Evolutionary conservation across 148 eudicot genomes (phyloP), one percentile per base, ranked within the genome.

Genomic region (Pouteria glomerata): DNA sequence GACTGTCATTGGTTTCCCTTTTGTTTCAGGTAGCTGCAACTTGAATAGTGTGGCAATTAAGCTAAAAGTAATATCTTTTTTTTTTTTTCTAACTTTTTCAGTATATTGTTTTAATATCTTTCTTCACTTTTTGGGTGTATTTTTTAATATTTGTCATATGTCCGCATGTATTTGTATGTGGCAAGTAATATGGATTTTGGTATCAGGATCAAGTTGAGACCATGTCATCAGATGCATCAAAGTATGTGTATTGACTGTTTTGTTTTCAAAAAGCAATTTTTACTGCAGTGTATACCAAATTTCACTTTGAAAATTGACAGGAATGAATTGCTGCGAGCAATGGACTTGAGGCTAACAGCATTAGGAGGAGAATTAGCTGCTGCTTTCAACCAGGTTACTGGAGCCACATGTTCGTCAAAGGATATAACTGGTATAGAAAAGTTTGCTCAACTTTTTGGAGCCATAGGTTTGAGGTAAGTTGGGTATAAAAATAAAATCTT

Each of bases 241-340:
- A 90, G 99, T 96, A 87, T 69, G 80, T 79, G 73, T 63, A 13
- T 11, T 41, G n/a, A n/a, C 39, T 27, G 24, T 72, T 53, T 63
- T n/a, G 45, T 37, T 56, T 75, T 73, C 41, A 21, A 52, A 18
- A 23, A 4, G 35, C 42, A 50, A 12, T 33, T 35, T 71, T 34
- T 23, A 19, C 14, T 37, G 13, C 48, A 30, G n/a, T 69, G 57
- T 72, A 30, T 66, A 68, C 78, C 80, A 56, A 87, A 63, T 52
- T 63, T 59, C 53, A 21, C 51, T 42, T 69, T 79, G 56, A 19
- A 67, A 77, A 31, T 64, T 74, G 26, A 57, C 84, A 96, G 99
- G 89, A 87, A 96, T 82, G 99, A 90, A 81, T 81, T 96, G 74
- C 70, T 96, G 66, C 90, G 87, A 57, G 99, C 97, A 61, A 83